Percentiles rank a stretch among this genome's conserved stretches.
These are phyloP conservation scores for Pseudogymnoascus destructans DNA, from an alignment of 2,329 filamentous ascomycete genomes.

Conservation along the genomic window DNA sequence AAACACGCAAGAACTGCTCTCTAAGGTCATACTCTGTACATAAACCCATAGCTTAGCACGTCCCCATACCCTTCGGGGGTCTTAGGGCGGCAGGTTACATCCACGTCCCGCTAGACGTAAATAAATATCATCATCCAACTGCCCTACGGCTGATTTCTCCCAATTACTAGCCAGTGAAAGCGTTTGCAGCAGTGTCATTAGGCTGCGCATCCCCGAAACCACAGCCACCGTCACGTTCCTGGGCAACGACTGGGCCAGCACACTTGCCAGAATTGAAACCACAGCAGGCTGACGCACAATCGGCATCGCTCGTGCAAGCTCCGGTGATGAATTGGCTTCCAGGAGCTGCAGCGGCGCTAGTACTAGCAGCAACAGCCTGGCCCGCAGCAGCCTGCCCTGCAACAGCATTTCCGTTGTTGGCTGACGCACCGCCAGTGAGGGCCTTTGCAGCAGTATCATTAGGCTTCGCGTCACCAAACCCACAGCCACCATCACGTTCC, in stretches of 20 bases:
- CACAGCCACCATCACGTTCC: slow-evolving; percentile 27
- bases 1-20: no score
- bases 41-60: no score
- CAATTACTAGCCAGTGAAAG: not conserved
- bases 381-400: slow-evolving; percentile 20
- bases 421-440: not conserved
- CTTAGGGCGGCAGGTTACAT: no score
- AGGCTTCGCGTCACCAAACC: slow-evolving; percentile 18
- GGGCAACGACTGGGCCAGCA: slow-evolving; percentile 25
- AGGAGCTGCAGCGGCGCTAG: slow-evolving; percentile 17
- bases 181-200: slow-evolving; percentile 9
- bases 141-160: no score
- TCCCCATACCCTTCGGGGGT: no score
- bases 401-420: not conserved
- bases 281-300: slow-evolving; percentile 13
- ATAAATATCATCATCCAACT: no score
- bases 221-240: slow-evolving; percentile 26
- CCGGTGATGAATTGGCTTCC: slow-evolving; percentile 12
- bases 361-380: slow-evolving; percentile 26
- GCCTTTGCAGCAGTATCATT: slow-evolving; percentile 9
- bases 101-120: no score
- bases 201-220: slow-evolving; percentile 20
- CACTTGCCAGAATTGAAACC: slow-evolving; percentile 22
- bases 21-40: no score
- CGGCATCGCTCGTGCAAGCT: slow-evolving; percentile 13